phyloP scores from a whole-genome alignment of 208 protist genomes.

The Trypanosoma melophagium region DNA sequence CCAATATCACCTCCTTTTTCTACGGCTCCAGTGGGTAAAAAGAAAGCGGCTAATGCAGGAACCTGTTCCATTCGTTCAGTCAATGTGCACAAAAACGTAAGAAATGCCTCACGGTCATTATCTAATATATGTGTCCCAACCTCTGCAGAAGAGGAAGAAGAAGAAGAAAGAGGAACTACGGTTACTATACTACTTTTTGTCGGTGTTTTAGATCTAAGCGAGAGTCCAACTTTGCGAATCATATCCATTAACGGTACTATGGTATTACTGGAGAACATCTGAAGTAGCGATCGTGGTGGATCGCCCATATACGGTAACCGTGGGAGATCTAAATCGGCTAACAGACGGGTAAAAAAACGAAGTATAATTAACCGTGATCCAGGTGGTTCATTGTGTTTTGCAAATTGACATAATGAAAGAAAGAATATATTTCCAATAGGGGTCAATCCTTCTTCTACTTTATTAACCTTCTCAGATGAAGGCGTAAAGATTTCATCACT shows the following conservation, averaged over 20 bases:
- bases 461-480: background rate
- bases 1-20: background rate
- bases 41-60: constrained; percentile 65
- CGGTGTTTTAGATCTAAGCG: constrained; percentile 21
- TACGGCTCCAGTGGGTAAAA: constrained; percentile 1
- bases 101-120: constrained; percentile 43
- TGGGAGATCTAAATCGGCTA: constrained; percentile 59
- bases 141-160: background rate
- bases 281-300: constrained; percentile 52
- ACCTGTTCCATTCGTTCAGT: constrained; percentile 63
- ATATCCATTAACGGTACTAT: constrained; percentile 70
- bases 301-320: constrained; percentile 14
- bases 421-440: constrained; percentile 65
- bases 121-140: constrained; percentile 12
- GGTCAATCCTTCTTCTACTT: constrained; percentile 11
- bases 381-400: constrained; percentile 66
- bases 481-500: constrained; percentile 9
- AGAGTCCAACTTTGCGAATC: constrained; percentile 46
- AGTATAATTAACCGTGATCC: constrained; percentile 58
- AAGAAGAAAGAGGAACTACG: background rate
- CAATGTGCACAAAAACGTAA: constrained; percentile 55
- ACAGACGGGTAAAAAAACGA: constrained; percentile 47
- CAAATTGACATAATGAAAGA: constrained; percentile 69
- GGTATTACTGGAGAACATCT: constrained; percentile 45
- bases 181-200: too few relatives aligned